These are phyloP conservation scores for Hygrophila difformis DNA, from an alignment of 257 asterid species.

Conservation along the genomic window DNA sequence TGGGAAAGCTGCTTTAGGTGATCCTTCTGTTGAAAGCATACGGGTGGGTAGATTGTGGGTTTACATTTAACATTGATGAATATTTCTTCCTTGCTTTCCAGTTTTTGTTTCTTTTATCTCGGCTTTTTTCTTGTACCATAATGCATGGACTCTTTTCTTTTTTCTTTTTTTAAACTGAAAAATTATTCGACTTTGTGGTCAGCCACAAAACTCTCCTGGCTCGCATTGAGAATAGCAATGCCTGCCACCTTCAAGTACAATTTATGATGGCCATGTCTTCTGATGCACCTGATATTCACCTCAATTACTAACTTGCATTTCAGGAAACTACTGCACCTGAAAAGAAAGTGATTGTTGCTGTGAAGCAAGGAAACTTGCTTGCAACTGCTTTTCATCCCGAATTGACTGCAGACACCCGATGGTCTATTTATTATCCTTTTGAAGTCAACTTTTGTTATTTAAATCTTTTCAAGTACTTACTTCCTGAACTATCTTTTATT, in stretches of 20 bases:
- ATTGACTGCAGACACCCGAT: conserved; percentile 83
- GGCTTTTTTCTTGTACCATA: too few species aligned
- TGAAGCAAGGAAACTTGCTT: conserved; percentile 88
- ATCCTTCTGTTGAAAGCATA: conserved; percentile 22
- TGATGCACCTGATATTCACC: not conserved
- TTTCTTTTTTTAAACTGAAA: too few species aligned
- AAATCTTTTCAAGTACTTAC: not conserved
- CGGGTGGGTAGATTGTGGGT: too few species aligned
- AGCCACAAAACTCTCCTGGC: too few species aligned
- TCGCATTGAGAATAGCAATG: too few species aligned
- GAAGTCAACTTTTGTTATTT: too few species aligned
- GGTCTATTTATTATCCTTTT: conserved; percentile 31
- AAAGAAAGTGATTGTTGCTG: conserved; percentile 74
- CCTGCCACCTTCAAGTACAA: not conserved
- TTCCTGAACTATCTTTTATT: not conserved
- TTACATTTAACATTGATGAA: not conserved
- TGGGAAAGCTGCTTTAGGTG: conserved; percentile 24
- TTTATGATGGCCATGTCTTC: not conserved
- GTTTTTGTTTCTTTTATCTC: too few species aligned
- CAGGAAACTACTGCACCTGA: conserved; percentile 41
- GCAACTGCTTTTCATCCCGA: conserved; percentile 99
- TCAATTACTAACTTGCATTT: conserved; percentile 8
- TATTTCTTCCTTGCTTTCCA: too few species aligned
- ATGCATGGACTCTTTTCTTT: too few species aligned
- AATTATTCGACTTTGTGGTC: too few species aligned